Conservation (phyloP, 306 rosid genomes). For the Dalbergia cochinchinensis region DNA sequence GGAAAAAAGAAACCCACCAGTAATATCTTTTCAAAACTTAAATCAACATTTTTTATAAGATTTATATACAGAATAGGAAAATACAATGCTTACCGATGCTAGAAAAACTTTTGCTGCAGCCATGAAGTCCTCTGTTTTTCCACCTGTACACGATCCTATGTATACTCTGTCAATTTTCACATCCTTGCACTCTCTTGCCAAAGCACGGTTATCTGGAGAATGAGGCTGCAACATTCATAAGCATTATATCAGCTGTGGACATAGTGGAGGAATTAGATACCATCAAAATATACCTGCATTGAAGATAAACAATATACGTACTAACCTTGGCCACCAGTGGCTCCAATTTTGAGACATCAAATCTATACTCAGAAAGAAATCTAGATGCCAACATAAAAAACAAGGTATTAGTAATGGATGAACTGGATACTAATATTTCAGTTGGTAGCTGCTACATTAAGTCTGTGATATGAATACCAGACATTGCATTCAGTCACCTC, state of each 20-base stretch:
- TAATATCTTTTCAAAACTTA: neutral
- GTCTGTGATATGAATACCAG: conserved; percentile 16
- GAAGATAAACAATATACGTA: conserved; percentile 33
- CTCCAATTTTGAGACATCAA: conserved; percentile 86
- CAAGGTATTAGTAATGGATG: conserved; percentile 25
- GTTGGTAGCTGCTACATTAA: neutral
- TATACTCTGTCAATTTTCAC: conserved; percentile 93
- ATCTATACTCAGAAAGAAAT: conserved; percentile 82
- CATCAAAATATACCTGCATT: neutral
- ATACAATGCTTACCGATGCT: conserved; percentile 71
- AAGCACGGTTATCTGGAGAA: conserved; percentile 93
- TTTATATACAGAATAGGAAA: conserved; percentile 27
- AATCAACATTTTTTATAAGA: conserved; percentile 2
- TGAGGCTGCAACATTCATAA: conserved; percentile 78
- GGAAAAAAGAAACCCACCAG: conserved; percentile 27
- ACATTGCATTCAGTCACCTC: neutral
- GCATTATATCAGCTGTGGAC: conserved; percentile 27
- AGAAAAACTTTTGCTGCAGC: conserved; percentile 85
- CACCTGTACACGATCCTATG: conserved; percentile 97
- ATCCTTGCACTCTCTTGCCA: conserved; percentile 96
- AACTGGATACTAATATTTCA: conserved; percentile 21
- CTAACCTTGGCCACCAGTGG: conserved; percentile 92
- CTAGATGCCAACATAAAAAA: conserved; percentile 55
- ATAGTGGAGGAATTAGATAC: conserved; percentile 4
- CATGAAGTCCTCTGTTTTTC: conserved; percentile 88